A percentile compares a stretch with the other conserved stretches of the same genome.
These are phyloP conservation scores for Parietichytrium sp. DNA, from an alignment of 108 stramenopile species.

Conservation along the genomic window DNA sequence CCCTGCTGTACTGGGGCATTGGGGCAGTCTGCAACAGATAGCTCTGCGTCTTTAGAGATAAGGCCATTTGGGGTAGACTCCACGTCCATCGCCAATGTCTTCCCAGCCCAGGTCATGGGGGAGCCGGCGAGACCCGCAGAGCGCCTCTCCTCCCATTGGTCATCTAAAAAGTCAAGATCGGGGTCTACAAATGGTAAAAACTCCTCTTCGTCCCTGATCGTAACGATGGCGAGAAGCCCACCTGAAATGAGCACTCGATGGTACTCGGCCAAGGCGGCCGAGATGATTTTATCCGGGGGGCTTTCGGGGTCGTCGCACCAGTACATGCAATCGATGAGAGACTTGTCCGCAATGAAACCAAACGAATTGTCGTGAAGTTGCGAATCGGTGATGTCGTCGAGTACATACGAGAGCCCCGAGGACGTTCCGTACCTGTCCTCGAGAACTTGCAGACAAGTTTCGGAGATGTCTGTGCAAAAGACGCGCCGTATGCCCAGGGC, in stretches of 20 bases:
- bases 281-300: background rate
- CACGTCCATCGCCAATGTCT: too few species aligned
- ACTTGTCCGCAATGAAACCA: background rate
- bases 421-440: background rate
- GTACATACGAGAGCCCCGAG: background rate
- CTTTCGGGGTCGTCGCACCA: background rate
- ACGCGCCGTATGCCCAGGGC: background rate
- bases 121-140: too few species aligned
- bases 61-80: too few species aligned
- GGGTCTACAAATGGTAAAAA: too few species aligned
- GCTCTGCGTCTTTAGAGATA: too few species aligned
- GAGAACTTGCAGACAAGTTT: background rate
- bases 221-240: background rate
- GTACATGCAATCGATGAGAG: constrained; percentile 8
- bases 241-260: background rate
- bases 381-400: background rate
- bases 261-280: background rate
- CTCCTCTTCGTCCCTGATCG: too few species aligned
- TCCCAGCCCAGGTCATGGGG: too few species aligned
- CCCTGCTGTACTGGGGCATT: too few species aligned
- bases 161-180: too few species aligned
- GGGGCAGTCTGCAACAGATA: too few species aligned
- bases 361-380: background rate
- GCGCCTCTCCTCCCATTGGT: too few species aligned
- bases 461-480: background rate